A percentile compares a stretch with the other conserved stretches of the same genome.
These are phyloP conservation scores for Neofusicoccum kwambonambiense DNA, from an alignment of 2,329 filamentous ascomycete species.

Conservation along the genomic window DNA sequence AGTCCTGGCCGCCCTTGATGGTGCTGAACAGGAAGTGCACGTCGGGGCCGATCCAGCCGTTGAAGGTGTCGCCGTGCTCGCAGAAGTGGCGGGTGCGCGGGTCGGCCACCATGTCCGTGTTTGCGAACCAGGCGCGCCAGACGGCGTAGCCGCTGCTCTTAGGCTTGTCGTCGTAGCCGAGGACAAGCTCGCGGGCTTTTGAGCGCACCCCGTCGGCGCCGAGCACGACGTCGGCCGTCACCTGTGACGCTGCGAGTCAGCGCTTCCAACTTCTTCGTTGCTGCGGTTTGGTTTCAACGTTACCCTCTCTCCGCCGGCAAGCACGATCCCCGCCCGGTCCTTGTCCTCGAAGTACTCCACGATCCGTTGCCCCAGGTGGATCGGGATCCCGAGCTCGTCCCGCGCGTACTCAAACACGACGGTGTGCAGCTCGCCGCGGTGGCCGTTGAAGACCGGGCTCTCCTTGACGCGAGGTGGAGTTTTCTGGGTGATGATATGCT, in stretches of 20 bases:
- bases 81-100: slow-evolving; percentile 38
- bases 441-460: slow-evolving; percentile 59
- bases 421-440: slow-evolving; percentile 60
- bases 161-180: slow-evolving; percentile 53
- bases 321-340: slow-evolving; percentile 50
- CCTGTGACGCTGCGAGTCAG: slow-evolving; percentile 21
- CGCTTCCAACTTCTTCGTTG: too few relatives aligned
- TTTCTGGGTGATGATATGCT: slow-evolving; percentile 58
- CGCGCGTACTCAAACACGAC: slow-evolving; percentile 59
- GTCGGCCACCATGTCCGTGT: slow-evolving; percentile 39
- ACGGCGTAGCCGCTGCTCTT: slow-evolving; percentile 56
- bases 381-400: slow-evolving; percentile 55
- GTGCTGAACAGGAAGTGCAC: slow-evolving; percentile 41
- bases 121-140: slow-evolving; percentile 48
- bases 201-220: slow-evolving; percentile 56
- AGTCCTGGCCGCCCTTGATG: slow-evolving; percentile 35
- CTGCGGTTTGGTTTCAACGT: background rate
- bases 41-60: slow-evolving; percentile 40
- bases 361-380: slow-evolving; percentile 54
- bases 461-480: slow-evolving; percentile 46
- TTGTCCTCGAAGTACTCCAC: slow-evolving; percentile 57
- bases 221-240: slow-evolving; percentile 48
- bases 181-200: slow-evolving; percentile 50
- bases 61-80: slow-evolving; percentile 38
- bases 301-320: slow-evolving; percentile 50